A percentile compares a stretch with the other conserved stretches of the same genome.
Conservation (phyloP, 257 asterid genomes). For the Solanum peruvianum region DNA sequence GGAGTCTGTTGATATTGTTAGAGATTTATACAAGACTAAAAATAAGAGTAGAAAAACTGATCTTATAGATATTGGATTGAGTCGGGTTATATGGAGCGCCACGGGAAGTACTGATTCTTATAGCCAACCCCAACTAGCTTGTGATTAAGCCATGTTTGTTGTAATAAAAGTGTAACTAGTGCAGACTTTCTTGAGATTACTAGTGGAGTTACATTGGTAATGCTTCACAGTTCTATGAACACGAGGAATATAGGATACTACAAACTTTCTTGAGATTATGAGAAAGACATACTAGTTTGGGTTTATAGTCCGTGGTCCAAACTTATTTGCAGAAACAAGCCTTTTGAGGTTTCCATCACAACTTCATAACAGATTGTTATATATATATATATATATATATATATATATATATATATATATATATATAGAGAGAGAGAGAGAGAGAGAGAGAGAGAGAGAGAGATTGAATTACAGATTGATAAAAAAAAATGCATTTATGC, state of each 20-base stretch:
- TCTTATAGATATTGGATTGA: not conserved
- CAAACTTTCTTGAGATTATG: not conserved
- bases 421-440: too few species aligned
- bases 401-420: too few species aligned
- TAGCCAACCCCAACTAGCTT: not conserved
- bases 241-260: not conserved
- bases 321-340: not conserved
- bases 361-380: not conserved
- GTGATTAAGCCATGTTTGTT: not conserved
- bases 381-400: not conserved
- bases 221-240: not conserved
- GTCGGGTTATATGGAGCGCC: not conserved
- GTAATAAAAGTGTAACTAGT: not conserved
- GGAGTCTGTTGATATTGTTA: not conserved
- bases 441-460: too few species aligned
- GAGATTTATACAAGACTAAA: not conserved
- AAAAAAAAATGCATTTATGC: not conserved
- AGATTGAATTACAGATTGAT: not conserved
- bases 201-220: not conserved
- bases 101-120: not conserved
- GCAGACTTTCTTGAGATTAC: not conserved
- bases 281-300: not conserved
- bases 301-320: not conserved
- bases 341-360: not conserved
- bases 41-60: not conserved